These are phyloP conservation scores for Ophiostoma sp. DNA, from an alignment of 2,329 filamentous ascomycete genomes.

Conservation along the genomic window DNA sequence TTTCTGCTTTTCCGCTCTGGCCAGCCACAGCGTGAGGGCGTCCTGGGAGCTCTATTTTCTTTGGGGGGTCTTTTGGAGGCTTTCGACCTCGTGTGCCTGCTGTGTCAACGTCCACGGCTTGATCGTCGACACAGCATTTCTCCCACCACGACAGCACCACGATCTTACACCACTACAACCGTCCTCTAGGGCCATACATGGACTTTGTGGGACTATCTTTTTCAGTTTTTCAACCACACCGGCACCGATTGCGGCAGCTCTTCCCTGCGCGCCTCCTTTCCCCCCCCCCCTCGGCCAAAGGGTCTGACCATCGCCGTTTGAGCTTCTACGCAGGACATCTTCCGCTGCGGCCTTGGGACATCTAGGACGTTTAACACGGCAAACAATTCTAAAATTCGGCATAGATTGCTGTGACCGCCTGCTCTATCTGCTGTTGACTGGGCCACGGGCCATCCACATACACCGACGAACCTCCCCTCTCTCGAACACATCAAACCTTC, in stretches of 20 bases:
- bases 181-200: neutral
- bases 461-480: neutral
- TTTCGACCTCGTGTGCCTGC: slow-evolving; percentile 5
- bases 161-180: neutral
- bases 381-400: neutral
- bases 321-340: neutral
- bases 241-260: neutral
- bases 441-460: neutral
- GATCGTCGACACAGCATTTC: neutral
- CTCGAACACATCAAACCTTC: neutral
- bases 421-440: neutral
- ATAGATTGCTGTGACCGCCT: neutral
- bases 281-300: neutral
- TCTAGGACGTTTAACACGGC: neutral
- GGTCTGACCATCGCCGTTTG: neutral
- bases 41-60: neutral
- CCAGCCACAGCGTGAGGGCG: neutral
- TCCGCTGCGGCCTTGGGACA: neutral
- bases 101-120: neutral
- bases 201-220: neutral
- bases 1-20: slow-evolving; percentile 8
- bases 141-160: neutral
- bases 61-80: slow-evolving; percentile 2
- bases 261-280: neutral
- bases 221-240: neutral